These are phyloP conservation scores for Paraconiothyrium brasiliense DNA, from an alignment of 2,329 filamentous ascomycete species.

Conservation along the genomic window DNA sequence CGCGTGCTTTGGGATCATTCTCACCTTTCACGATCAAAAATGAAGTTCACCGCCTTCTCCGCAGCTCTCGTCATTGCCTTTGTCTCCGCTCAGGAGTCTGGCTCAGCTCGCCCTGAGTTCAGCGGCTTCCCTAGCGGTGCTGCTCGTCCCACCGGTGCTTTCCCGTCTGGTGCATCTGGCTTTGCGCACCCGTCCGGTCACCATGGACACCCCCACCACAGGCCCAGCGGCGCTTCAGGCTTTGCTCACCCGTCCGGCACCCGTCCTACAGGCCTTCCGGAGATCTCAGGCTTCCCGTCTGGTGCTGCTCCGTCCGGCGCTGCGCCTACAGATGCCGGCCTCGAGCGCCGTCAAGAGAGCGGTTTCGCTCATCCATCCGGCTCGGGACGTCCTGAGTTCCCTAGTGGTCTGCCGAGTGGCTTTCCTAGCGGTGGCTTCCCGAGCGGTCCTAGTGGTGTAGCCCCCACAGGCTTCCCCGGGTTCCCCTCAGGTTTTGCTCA, in stretches of 20 bases:
- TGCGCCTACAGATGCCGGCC: not conserved
- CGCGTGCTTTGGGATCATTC: not conserved
- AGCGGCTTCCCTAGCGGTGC: not conserved
- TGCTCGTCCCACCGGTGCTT: not conserved
- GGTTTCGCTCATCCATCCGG: not conserved
- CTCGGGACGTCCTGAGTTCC: not conserved
- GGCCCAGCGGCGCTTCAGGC: slow-evolving; percentile 1
- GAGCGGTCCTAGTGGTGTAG: not conserved
- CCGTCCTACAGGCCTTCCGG: not conserved
- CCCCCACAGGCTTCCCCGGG: not conserved
- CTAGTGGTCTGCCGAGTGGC: not conserved
- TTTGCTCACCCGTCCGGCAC: not conserved
- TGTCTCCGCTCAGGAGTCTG: slow-evolving; percentile 4
- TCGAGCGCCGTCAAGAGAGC: slow-evolving; percentile 4
- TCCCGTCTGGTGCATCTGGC: slow-evolving; percentile 1
- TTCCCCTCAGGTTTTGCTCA: not conserved
- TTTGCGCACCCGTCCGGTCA: slow-evolving; percentile 1
- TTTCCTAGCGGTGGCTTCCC: not conserved
- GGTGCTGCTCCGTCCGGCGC: not conserved
- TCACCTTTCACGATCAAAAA: slow-evolving; percentile 1
- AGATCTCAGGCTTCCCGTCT: not conserved
- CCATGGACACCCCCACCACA: slow-evolving; percentile 2
- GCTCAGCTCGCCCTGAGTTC: not conserved
- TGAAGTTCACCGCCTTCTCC: slow-evolving; percentile 10
- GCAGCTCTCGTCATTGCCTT: slow-evolving; percentile 11